These are phyloP conservation scores for Oryza punctata DNA, from an alignment of 176 grass and related monocot species.

Conservation along the genomic window DNA sequence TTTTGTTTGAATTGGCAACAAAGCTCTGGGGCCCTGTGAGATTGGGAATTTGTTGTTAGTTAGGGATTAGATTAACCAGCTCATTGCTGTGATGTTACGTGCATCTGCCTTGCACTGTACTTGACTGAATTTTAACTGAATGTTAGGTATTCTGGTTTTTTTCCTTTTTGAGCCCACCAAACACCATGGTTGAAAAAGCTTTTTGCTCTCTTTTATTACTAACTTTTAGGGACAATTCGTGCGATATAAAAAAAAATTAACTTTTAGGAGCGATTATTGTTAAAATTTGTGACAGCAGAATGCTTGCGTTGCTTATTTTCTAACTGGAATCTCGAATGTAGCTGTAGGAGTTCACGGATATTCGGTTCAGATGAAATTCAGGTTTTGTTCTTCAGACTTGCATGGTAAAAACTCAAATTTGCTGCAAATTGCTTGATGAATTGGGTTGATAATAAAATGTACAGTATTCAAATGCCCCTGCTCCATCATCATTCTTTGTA, in stretches of 20 bases:
- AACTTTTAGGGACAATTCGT: not conserved
- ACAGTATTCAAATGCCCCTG: not conserved
- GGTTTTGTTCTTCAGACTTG: not conserved
- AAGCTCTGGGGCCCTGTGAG: not conserved
- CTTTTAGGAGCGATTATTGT: not conserved
- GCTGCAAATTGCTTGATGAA: not conserved
- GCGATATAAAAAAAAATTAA: not conserved
- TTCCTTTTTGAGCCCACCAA: conserved; percentile 7
- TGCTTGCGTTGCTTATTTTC: not conserved
- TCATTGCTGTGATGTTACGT: not conserved
- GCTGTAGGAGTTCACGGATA: not conserved
- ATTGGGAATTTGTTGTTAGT: not conserved
- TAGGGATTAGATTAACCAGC: not conserved
- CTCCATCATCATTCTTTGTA: not conserved
- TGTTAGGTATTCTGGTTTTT: conserved; percentile 20
- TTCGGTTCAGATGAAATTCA: not conserved
- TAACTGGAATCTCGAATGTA: not conserved
- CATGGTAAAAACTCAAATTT: not conserved
- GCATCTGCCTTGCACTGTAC: conserved; percentile 2
- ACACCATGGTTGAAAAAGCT: not conserved
- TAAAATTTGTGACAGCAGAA: not conserved
- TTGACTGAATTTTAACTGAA: conserved; percentile 25
- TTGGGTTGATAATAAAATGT: not conserved
- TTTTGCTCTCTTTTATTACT: not conserved
- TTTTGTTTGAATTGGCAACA: not conserved